phyloP scores from a whole-genome alignment of 768 basidiomycete species.

The Lactifluus piperatus region DNA sequence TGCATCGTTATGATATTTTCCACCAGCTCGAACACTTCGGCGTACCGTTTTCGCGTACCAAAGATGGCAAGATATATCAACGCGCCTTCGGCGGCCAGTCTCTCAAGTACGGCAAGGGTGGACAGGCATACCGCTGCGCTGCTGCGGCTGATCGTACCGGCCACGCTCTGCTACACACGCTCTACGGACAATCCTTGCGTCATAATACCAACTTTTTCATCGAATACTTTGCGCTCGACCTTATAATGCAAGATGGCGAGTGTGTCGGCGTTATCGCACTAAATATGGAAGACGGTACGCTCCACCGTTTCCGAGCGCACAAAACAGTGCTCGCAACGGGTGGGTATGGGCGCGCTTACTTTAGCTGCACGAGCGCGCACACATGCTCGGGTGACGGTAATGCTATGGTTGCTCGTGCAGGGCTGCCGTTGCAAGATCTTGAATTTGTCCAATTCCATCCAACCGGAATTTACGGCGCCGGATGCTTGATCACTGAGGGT shows the following conservation, averaged over 20 bases:
- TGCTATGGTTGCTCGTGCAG: slow-evolving; percentile 96
- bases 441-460: slow-evolving; percentile 99
- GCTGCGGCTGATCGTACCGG: slow-evolving; percentile 98
- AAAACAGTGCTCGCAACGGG: slow-evolving; percentile 98
- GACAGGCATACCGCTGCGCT: slow-evolving; percentile 98
- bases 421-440: slow-evolving; percentile 90
- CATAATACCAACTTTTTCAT: slow-evolving; percentile 99
- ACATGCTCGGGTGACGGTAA: slow-evolving; percentile 99
- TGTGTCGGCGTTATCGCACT: slow-evolving; percentile 99
- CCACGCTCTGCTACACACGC: slow-evolving; percentile 95
- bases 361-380: slow-evolving; percentile 97
- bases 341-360: slow-evolving; percentile 96
- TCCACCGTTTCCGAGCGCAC: slow-evolving; percentile 96
- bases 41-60: slow-evolving; percentile 96
- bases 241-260: slow-evolving; percentile 98
- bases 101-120: slow-evolving; percentile 93
- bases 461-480: slow-evolving; percentile 98
- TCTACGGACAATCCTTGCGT: slow-evolving; percentile 97
- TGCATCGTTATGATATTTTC: background rate
- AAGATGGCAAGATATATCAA: slow-evolving; percentile 99
- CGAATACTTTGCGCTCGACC: slow-evolving; percentile 98
- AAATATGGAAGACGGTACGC: slow-evolving; percentile 99
- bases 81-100: slow-evolving; percentile 99
- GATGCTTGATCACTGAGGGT: slow-evolving; percentile 98
- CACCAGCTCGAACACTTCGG: slow-evolving; percentile 95